These are phyloP conservation scores for Penicillium sp. DNA, from an alignment of 2,329 filamentous ascomycete genomes.

Conservation along the genomic window DNA sequence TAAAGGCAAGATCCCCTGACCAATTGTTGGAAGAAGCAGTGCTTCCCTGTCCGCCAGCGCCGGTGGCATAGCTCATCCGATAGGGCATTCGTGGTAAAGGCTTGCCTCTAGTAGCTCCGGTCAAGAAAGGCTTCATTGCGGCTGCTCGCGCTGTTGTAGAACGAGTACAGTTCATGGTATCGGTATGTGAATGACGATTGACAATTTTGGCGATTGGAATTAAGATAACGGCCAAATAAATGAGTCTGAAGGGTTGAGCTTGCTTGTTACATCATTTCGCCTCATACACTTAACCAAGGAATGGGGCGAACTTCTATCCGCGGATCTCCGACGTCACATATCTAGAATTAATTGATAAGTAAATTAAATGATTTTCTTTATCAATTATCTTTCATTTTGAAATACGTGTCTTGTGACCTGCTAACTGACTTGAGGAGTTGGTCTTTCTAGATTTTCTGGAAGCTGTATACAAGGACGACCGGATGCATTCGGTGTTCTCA, in stretches of 20 bases:
- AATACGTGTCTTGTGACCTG: too few species aligned
- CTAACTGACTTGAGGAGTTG: too few species aligned
- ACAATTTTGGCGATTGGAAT: background rate
- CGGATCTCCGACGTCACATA: background rate
- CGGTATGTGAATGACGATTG: background rate
- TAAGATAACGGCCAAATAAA: background rate
- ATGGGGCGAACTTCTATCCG: background rate
- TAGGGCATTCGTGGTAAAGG: background rate
- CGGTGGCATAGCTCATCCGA: background rate
- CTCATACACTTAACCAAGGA: background rate
- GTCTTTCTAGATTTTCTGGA: too few species aligned
- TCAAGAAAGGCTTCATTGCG: background rate
- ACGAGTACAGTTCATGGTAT: background rate
- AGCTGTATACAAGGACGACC: too few species aligned
- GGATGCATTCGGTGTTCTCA: too few species aligned
- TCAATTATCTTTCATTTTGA: too few species aligned
- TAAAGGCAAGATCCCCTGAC: background rate
- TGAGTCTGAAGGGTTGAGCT: background rate
- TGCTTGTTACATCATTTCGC: background rate
- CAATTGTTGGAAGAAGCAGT: background rate
- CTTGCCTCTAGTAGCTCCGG: background rate
- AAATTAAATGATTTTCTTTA: too few species aligned
- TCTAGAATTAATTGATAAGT: background rate
- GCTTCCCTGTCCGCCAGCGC: background rate
- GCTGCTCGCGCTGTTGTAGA: background rate